Conservation (phyloP, 768 basidiomycete species). For the Astraeus odoratus region DNA sequence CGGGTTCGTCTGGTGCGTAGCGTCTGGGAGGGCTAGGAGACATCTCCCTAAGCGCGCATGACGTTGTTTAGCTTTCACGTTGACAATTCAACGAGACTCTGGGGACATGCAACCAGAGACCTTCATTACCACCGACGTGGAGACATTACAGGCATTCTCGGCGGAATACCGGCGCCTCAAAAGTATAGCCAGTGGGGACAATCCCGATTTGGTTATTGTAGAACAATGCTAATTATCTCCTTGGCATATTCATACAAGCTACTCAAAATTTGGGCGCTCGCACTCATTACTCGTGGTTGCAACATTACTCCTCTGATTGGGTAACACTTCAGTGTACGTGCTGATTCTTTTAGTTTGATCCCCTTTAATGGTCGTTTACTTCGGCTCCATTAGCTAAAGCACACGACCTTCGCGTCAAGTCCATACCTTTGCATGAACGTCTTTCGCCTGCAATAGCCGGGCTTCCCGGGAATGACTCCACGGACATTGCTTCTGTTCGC, state of each 20-base stretch:
- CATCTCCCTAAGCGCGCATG: neutral
- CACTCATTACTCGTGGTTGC: constrained; percentile 16
- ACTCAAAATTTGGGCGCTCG: neutral
- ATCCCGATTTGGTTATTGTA: neutral
- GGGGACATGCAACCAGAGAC: constrained; percentile 37
- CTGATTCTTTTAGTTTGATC: neutral
- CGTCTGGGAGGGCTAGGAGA: neutral
- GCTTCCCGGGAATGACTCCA: constrained; percentile 48
- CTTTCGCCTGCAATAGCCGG: constrained; percentile 62
- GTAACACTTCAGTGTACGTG: neutral
- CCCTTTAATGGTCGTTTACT: neutral
- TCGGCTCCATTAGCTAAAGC: neutral
- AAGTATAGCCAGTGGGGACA: constrained; percentile 42
- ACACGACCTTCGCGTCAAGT: constrained; percentile 46
- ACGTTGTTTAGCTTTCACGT: constrained; percentile 38
- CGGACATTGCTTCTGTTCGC: constrained; percentile 51
- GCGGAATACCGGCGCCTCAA: constrained; percentile 53
- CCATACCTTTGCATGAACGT: constrained; percentile 41
- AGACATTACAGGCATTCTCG: constrained; percentile 39
- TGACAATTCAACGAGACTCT: constrained; percentile 41
- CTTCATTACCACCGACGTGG: constrained; percentile 42
- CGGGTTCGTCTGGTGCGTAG: constrained; percentile 37
- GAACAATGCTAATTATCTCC: neutral
- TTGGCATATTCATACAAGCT: constrained; percentile 8
- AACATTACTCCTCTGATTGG: constrained; percentile 7